Evolutionary conservation across 148 eudicot genomes (phyloP).

Genomic region (Talinum fruticosum): DNA sequence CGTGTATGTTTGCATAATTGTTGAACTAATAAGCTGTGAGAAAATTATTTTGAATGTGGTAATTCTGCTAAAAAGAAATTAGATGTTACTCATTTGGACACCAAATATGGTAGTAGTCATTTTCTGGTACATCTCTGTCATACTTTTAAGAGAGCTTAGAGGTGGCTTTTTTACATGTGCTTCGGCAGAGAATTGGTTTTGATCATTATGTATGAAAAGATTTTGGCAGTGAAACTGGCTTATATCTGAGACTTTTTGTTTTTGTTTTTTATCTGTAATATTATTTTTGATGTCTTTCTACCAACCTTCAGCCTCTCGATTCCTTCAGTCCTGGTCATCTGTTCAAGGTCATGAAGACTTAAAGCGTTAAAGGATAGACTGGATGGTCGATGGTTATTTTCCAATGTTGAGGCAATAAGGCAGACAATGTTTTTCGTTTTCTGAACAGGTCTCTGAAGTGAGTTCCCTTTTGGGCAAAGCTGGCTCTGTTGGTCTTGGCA

Average conservation of each 20-base stretch:
- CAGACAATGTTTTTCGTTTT: neutral
- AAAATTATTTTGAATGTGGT: too few species aligned
- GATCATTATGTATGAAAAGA: neutral
- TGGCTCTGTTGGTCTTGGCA: constrained; percentile 80
- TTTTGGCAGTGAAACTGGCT: neutral
- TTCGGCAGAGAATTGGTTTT: neutral
- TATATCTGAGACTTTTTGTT: neutral
- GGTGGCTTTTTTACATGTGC: neutral
- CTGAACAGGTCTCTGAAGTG: constrained; percentile 75
- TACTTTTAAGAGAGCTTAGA: too few species aligned
- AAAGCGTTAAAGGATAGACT: neutral
- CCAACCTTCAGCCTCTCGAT: neutral
- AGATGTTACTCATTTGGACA: too few species aligned
- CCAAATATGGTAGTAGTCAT: too few species aligned
- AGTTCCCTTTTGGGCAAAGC: constrained; percentile 85
- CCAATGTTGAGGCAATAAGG: neutral
- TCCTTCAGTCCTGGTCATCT: neutral
- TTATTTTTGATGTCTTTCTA: neutral
- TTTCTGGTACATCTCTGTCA: too few species aligned
- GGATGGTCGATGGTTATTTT: neutral
- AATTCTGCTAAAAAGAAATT: too few species aligned
- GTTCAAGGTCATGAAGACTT: neutral
- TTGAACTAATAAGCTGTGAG: too few species aligned
- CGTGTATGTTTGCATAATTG: too few species aligned
- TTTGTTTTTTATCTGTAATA: neutral